Conservation (phyloP, 805 yeast species). For the Saturnispora galanensis region DNA sequence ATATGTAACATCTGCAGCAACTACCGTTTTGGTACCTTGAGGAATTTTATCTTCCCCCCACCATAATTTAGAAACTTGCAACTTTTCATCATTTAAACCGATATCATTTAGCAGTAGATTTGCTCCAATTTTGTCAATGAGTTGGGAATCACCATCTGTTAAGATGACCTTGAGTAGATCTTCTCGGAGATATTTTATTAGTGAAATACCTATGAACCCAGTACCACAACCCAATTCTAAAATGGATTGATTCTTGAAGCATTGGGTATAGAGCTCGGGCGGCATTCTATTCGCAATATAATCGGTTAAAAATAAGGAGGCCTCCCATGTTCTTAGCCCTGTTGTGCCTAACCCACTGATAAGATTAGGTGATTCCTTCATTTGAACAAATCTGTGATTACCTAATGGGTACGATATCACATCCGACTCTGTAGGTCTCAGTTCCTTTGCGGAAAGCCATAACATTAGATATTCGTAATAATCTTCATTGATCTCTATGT, state of each 20-base stretch:
- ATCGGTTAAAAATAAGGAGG: conserved; percentile 58
- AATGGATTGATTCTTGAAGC: conserved; percentile 26
- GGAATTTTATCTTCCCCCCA: conserved; percentile 46
- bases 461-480: conserved; percentile 33
- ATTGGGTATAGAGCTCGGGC: neutral
- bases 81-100: conserved; percentile 8
- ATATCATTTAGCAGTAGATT: conserved; percentile 39
- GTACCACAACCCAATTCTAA: conserved; percentile 88
- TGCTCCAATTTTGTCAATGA: conserved; percentile 36
- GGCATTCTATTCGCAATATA: conserved; percentile 28
- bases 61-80: conserved; percentile 38
- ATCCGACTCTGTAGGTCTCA: conserved; percentile 32
- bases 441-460: conserved; percentile 27
- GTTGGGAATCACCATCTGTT: conserved; percentile 60
- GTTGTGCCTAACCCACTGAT: conserved; percentile 76
- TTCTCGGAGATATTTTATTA: conserved; percentile 22
- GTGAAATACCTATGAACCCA: conserved; percentile 58
- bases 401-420: conserved; percentile 27
- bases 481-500: conserved; percentile 30
- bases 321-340: conserved; percentile 92
- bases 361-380: conserved; percentile 53
- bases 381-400: conserved; percentile 16
- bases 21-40: conserved; percentile 36
- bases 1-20: conserved; percentile 88
- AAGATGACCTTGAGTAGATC: conserved; percentile 27